These are phyloP conservation scores for Arabidopsis thaliana DNA, from an alignment of 345 rosid species.

Conservation along the genomic window DNA sequence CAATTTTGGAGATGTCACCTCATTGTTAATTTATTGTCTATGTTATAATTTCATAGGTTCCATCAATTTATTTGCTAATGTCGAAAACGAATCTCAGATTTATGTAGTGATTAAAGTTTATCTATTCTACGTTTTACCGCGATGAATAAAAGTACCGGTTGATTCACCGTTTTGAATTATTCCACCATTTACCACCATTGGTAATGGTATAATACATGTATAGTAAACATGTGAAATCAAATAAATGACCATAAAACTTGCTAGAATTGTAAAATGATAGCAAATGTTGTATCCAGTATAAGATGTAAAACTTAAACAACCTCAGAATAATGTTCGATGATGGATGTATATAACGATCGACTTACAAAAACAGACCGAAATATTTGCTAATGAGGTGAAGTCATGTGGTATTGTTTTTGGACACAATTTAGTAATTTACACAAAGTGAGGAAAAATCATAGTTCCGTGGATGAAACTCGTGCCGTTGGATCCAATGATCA, in stretches of 20 bases:
- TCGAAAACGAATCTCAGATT: neutral
- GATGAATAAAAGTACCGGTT: neutral
- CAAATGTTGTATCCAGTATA: neutral
- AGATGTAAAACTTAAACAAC: neutral
- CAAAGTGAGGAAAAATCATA: conserved; percentile 24
- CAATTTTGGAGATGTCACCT: conserved; percentile 34
- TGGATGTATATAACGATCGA: neutral
- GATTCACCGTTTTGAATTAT: no score
- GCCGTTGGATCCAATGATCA: conserved; percentile 48
- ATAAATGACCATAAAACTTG: neutral
- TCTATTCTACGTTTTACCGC: neutral
- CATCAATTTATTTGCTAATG: neutral
- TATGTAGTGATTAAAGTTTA: neutral
- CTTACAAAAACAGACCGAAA: conserved; percentile 5
- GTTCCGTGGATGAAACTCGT: conserved; percentile 44
- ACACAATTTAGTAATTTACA: conserved; percentile 23
- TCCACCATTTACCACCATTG: no score
- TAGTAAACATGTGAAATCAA: neutral
- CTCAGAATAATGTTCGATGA: neutral
- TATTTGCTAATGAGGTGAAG: conserved; percentile 9
- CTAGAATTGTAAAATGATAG: neutral
- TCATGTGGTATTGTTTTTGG: conserved; percentile 27
- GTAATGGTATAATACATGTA: no score
- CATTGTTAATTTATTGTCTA: neutral
- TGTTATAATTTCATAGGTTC: conserved; percentile 8